Conservation (phyloP, 768 basidiomycete species). For the Mycena rebaudengoi region DNA sequence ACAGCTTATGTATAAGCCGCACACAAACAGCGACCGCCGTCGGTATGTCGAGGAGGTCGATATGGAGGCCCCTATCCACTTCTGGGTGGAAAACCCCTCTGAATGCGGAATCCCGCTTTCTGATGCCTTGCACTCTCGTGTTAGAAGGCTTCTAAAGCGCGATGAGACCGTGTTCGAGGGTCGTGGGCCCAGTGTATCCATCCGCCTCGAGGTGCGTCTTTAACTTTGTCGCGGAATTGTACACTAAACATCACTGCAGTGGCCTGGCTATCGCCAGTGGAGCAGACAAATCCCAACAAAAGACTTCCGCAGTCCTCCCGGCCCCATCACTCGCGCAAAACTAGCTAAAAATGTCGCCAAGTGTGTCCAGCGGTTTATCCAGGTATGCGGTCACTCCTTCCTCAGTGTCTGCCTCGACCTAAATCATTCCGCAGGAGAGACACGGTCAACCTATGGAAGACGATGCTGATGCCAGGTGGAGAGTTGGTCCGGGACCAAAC, state of each 20-base stretch:
- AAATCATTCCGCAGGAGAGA: conserved; percentile 50
- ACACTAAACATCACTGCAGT: conserved; percentile 49
- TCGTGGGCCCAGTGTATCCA: conserved; percentile 82
- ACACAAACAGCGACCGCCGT: conserved; percentile 78
- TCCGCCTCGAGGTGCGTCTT: conserved; percentile 71
- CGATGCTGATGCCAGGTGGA: conserved; percentile 68
- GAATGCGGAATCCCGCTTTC: conserved; percentile 69
- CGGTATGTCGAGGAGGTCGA: conserved; percentile 79
- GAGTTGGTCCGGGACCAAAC: conserved; percentile 59
- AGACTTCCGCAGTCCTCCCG: conserved; percentile 81
- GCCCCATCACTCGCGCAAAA: conserved; percentile 79
- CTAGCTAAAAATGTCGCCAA: conserved; percentile 84
- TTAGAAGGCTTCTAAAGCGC: conserved; percentile 61
- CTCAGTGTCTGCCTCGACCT: not conserved
- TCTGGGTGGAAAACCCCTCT: conserved; percentile 58
- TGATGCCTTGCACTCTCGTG: conserved; percentile 70
- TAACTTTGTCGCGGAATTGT: not conserved
- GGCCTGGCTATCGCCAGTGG: conserved; percentile 84
- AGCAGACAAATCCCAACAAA: conserved; percentile 84
- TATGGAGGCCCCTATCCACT: conserved; percentile 71
- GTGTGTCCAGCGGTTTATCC: conserved; percentile 74
- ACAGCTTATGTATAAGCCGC: conserved; percentile 77
- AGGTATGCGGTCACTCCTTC: conserved; percentile 46
- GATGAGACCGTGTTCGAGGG: conserved; percentile 75
- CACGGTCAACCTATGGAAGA: conserved; percentile 65